Conservation (phyloP, 305 asterid genomes). For the Fraxinus dipetala region DNA sequence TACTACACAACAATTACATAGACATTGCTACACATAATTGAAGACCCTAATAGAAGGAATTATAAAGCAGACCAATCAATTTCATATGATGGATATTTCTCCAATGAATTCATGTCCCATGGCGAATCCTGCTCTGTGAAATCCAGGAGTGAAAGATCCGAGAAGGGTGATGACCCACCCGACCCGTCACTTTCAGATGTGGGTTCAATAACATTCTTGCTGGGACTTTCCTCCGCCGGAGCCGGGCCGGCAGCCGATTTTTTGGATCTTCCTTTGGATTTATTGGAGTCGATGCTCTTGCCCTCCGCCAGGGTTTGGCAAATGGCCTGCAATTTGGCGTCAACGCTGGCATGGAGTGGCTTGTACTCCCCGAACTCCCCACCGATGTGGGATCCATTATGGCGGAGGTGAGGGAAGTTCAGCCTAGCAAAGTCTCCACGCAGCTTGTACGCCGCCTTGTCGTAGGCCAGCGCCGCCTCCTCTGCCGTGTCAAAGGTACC, state of each 20-base stretch:
- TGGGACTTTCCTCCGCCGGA: constrained; percentile 16
- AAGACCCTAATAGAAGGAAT: not conserved
- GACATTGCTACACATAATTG: constrained; percentile 1
- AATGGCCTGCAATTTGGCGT: constrained; percentile 66
- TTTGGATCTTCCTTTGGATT: constrained; percentile 30
- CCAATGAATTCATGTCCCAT: constrained; percentile 52
- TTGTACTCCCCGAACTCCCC: constrained; percentile 67
- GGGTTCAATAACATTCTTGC: not conserved
- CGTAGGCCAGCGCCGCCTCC: constrained; percentile 91
- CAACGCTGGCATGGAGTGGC: constrained; percentile 76
- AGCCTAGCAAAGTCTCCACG: constrained; percentile 68
- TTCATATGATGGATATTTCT: constrained; percentile 60
- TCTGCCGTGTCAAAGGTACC: constrained; percentile 90
- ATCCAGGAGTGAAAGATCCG: constrained; percentile 44
- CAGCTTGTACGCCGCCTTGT: constrained; percentile 81
- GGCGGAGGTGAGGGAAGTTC: constrained; percentile 79
- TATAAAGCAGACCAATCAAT: constrained; percentile 71
- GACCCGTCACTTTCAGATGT: constrained; percentile 55
- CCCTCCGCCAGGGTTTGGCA: constrained; percentile 64
- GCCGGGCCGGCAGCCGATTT: constrained; percentile 11
- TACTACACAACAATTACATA: not conserved
- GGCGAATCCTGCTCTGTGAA: constrained; percentile 44
- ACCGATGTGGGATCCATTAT: constrained; percentile 54
- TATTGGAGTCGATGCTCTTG: constrained; percentile 52
- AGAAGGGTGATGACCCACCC: constrained; percentile 52